phyloP scores from a whole-genome alignment of 345 rosid species.

The Melastoma malabathricum region DNA sequence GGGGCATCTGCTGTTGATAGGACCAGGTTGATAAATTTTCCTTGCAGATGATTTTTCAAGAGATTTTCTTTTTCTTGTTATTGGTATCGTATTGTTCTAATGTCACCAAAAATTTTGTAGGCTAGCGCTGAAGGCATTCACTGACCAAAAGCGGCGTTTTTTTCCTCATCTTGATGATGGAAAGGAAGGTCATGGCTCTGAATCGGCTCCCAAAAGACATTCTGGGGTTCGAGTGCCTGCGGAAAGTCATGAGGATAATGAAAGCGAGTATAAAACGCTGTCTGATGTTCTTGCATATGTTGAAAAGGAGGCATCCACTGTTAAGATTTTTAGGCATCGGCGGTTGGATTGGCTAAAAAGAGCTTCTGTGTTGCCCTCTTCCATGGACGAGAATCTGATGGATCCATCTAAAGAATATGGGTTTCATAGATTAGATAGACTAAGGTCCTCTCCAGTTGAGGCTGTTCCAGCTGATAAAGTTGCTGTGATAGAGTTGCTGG shows the following conservation, averaged over 20 bases:
- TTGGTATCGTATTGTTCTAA: not conserved
- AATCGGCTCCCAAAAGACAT: conserved; percentile 37
- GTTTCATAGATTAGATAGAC: conserved; percentile 39
- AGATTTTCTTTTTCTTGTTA: not conserved
- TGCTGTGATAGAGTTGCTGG: conserved; percentile 58
- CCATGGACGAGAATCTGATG: conserved; percentile 43
- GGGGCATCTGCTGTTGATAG: conserved; percentile 99
- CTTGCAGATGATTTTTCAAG: not conserved
- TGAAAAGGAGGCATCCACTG: conserved; percentile 45
- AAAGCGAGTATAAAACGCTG: conserved; percentile 37
- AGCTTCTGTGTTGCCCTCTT: conserved; percentile 51
- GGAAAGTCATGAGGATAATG: conserved; percentile 28
- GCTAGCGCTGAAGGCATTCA: conserved; percentile 91
- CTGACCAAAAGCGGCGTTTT: conserved; percentile 78
- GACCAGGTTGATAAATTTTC: conserved; percentile 37
- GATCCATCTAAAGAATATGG: conserved; percentile 44
- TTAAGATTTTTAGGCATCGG: conserved; percentile 57
- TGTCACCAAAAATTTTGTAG: conserved; percentile 21
- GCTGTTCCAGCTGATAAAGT: conserved; percentile 35
- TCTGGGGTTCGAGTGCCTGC: conserved; percentile 20
- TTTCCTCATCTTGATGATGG: conserved; percentile 76
- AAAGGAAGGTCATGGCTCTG: conserved; percentile 20
- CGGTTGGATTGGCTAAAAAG: conserved; percentile 78
- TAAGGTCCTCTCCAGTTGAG: conserved; percentile 36
- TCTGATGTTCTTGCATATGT: conserved; percentile 43